Evolutionary conservation across 495 filamentous ascomycete genomes (phyloP).

Genomic region (Entonaema liquescens): DNA sequence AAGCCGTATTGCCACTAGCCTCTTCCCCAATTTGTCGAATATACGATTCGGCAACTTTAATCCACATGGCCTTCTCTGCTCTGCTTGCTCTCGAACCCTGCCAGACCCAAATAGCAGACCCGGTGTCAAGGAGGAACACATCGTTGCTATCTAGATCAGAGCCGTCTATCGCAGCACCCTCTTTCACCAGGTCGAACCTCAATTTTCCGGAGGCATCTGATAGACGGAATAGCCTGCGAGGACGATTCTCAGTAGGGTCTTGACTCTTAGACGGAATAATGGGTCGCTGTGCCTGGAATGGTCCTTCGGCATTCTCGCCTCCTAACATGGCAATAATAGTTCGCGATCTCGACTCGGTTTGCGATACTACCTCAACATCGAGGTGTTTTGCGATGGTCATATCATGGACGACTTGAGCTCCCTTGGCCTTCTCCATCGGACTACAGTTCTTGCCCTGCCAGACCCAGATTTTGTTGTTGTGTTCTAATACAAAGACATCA

Average conservation of each 20-base stretch:
- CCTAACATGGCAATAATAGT: slow-evolving; percentile 64
- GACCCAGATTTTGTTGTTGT: slow-evolving; percentile 67
- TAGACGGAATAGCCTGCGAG: slow-evolving; percentile 62
- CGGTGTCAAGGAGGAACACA: slow-evolving; percentile 66
- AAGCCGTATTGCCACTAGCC: slow-evolving; percentile 48
- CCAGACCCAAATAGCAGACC: slow-evolving; percentile 67
- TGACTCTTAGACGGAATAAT: slow-evolving; percentile 40
- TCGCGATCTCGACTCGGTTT: slow-evolving; percentile 62
- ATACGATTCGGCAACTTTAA: slow-evolving; percentile 65
- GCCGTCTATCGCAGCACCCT: slow-evolving; percentile 50
- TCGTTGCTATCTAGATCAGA: slow-evolving; percentile 63
- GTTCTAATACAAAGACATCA: slow-evolving; percentile 69
- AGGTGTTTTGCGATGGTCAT: slow-evolving; percentile 68
- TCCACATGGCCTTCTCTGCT: slow-evolving; percentile 64
- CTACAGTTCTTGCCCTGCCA: slow-evolving; percentile 71
- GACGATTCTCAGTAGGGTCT: slow-evolving; percentile 16
- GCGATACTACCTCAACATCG: slow-evolving; percentile 68
- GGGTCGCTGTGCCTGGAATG: slow-evolving; percentile 53
- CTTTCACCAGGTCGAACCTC: slow-evolving; percentile 63
- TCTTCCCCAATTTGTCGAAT: slow-evolving; percentile 57
- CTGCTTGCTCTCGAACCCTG: slow-evolving; percentile 63
- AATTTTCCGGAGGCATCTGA: slow-evolving; percentile 63
- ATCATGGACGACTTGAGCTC: slow-evolving; percentile 69
- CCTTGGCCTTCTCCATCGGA: slow-evolving; percentile 72
- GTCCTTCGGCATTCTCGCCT: slow-evolving; percentile 51